These are phyloP conservation scores for Mycena galericulata DNA, from an alignment of 768 basidiomycete genomes.

Conservation along the genomic window DNA sequence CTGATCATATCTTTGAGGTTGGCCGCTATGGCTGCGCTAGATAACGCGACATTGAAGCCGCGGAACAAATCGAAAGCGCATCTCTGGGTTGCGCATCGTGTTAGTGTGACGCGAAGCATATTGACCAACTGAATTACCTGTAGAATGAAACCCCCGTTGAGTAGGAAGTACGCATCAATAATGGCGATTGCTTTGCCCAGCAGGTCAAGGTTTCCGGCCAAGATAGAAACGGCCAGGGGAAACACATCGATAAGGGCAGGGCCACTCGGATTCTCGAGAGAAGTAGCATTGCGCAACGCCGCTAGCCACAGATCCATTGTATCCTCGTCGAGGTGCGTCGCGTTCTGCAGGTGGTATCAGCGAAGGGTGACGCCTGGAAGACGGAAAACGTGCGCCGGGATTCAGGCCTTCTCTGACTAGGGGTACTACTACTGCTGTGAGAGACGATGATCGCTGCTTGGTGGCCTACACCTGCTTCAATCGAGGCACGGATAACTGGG, in stretches of 20 bases:
- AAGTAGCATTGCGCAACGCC: conserved; percentile 73
- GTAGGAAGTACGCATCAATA: conserved; percentile 83
- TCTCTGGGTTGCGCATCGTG: conserved; percentile 50
- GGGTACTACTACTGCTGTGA: conserved; percentile 69
- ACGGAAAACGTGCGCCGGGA: conserved; percentile 57
- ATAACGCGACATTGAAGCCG: conserved; percentile 65
- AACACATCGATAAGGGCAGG: conserved; percentile 73
- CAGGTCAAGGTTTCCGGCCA: conserved; percentile 79
- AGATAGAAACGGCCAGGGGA: conserved; percentile 68
- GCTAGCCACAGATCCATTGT: conserved; percentile 80
- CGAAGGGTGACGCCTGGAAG: background rate
- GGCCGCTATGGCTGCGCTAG: conserved; percentile 57
- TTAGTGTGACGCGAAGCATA: background rate
- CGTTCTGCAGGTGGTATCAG: conserved; percentile 55
- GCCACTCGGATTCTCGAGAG: conserved; percentile 60
- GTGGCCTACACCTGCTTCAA: conserved; percentile 62
- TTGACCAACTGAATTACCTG: conserved; percentile 58
- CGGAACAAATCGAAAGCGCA: conserved; percentile 68
- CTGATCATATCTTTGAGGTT: conserved; percentile 77
- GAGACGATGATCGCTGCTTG: conserved; percentile 67
- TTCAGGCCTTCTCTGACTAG: conserved; percentile 75
- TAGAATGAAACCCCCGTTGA: conserved; percentile 71
- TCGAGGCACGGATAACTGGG: background rate
- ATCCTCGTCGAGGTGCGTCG: conserved; percentile 83
- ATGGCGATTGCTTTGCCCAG: conserved; percentile 76